Evolutionary conservation across 352 stramenopile species (phyloP).

Genomic region (Thraustochytrium sp.): DNA sequence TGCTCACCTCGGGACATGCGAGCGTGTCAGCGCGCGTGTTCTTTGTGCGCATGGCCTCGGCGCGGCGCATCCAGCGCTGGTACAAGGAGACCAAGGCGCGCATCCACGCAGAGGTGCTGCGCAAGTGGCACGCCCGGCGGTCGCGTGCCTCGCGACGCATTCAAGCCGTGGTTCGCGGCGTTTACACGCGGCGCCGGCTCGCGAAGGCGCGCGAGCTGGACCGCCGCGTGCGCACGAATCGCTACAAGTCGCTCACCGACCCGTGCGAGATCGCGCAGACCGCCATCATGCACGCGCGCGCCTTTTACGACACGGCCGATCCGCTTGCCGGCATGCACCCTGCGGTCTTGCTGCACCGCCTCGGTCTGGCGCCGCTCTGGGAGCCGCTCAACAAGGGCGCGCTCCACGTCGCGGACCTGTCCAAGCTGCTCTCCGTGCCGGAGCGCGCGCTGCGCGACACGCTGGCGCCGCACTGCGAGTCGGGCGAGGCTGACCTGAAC

Average conservation of each 20-base stretch:
- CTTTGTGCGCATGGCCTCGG: neutral
- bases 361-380: neutral
- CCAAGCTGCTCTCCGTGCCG: neutral
- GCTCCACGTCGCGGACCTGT: neutral
- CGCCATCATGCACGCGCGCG: conserved; percentile 16
- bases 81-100: neutral
- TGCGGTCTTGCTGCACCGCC: neutral
- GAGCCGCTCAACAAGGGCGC: neutral
- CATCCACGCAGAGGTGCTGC: neutral
- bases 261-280: neutral
- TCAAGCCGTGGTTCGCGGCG: neutral
- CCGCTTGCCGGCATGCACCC: conserved; percentile 19
- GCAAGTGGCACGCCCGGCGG: neutral
- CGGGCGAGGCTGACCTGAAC: neutral
- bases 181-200: neutral
- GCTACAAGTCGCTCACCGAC: neutral
- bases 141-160: neutral
- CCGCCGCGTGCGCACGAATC: neutral
- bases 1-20: neutral
- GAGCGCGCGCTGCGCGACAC: neutral
- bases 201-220: neutral
- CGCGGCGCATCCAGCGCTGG: neutral
- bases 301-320: conserved; percentile 4
- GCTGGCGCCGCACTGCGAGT: neutral
- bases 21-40: neutral